These are phyloP conservation scores for Fusarium ambrosium DNA, from an alignment of 2,329 filamentous ascomycete species.

Conservation along the genomic window DNA sequence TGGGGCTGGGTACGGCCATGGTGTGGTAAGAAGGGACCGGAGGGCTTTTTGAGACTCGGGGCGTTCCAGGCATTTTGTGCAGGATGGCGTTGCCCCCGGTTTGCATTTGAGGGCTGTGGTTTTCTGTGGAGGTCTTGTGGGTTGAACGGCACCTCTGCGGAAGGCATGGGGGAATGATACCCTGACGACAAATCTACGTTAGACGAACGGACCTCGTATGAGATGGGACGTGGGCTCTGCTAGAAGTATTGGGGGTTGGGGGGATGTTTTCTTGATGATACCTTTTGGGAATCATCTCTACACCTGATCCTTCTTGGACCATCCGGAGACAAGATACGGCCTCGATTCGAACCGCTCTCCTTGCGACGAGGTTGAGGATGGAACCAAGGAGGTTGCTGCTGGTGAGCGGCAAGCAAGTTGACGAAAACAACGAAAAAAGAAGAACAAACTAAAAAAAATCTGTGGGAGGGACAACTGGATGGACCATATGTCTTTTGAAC, in stretches of 20 bases:
- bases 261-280: slow-evolving; percentile 23
- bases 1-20: slow-evolving; percentile 39
- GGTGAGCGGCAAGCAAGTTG: slow-evolving; percentile 23
- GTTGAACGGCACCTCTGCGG: slow-evolving; percentile 43
- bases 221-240: slow-evolving; percentile 42
- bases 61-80: slow-evolving; percentile 47
- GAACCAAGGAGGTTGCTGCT: slow-evolving; percentile 29
- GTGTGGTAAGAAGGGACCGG: slow-evolving; percentile 38
- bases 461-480: slow-evolving; percentile 45
- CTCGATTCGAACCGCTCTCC: slow-evolving; percentile 26
- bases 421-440: slow-evolving; percentile 40
- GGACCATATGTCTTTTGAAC: slow-evolving; percentile 43
- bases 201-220: slow-evolving; percentile 49
- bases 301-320: slow-evolving; percentile 26
- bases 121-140: slow-evolving; percentile 44
- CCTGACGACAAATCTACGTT: slow-evolving; percentile 53
- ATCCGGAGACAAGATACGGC: slow-evolving; percentile 23
- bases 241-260: slow-evolving; percentile 43
- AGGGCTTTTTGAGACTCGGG: slow-evolving; percentile 37
- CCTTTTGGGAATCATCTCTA: slow-evolving; percentile 29
- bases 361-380: slow-evolving; percentile 29
- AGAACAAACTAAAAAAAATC: slow-evolving; percentile 44
- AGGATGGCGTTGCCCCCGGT: slow-evolving; percentile 43
- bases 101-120: slow-evolving; percentile 47
- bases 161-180: slow-evolving; percentile 52